Percentiles rank a stretch among this genome's conserved stretches.
These are phyloP conservation scores for Linderniella brevidens DNA, from an alignment of 257 asterid species.

Conservation along the genomic window DNA sequence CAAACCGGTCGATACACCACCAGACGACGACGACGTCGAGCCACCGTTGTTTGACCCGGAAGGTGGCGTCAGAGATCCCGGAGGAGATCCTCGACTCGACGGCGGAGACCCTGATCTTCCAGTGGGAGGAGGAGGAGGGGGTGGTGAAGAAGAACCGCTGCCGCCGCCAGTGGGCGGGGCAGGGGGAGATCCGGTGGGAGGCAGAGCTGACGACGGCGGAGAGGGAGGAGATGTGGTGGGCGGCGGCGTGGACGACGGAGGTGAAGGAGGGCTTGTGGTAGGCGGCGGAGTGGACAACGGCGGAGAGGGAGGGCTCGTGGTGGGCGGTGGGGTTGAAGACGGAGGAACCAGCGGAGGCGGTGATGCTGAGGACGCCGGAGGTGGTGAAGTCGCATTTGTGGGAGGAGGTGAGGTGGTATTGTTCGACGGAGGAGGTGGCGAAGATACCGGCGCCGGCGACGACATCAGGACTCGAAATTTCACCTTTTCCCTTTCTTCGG, in stretches of 20 bases:
- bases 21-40: conserved; percentile 12
- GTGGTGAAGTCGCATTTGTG: conserved; percentile 26
- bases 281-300: conserved; percentile 10
- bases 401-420: conserved; percentile 20
- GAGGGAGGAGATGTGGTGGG: conserved; percentile 13
- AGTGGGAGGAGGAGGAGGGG: conserved; percentile 16
- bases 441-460: conserved; percentile 36
- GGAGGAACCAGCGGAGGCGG: conserved; percentile 10
- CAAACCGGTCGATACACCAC: conserved; percentile 16
- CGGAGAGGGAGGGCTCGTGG: conserved; percentile 12
- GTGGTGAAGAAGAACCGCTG: neutral
- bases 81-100: conserved; percentile 10
- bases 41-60: conserved; percentile 1
- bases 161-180: conserved; percentile 10
- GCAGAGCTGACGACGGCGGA: conserved; percentile 11
- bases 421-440: conserved; percentile 22
- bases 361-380: conserved; percentile 16
- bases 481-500: too few relatives aligned
- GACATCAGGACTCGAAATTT: conserved; percentile 14
- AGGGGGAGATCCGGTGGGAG: conserved; percentile 10
- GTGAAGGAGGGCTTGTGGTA: conserved; percentile 13
- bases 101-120: conserved; percentile 16
- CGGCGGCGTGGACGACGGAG: conserved; percentile 11
- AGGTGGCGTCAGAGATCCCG: conserved; percentile 13
- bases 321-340: conserved; percentile 9